A percentile compares a stretch with the other conserved stretches of the same genome.
Evolutionary conservation across 257 asterid genomes (phyloP).

Genomic region (Forsythia suspensa): DNA sequence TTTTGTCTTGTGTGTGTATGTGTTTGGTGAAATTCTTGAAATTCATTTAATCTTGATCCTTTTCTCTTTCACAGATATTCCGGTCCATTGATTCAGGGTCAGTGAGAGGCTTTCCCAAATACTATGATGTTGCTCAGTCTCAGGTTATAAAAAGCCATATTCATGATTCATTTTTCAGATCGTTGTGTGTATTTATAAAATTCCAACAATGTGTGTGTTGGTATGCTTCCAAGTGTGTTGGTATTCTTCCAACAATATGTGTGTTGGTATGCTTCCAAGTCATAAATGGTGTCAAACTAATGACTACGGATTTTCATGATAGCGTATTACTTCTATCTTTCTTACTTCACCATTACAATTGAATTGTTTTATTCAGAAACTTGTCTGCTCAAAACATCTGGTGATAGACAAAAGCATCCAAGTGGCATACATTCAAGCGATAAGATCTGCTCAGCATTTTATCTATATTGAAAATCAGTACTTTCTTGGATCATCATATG

Average conservation of each 20-base stretch:
- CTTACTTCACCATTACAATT: background rate
- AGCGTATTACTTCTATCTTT: background rate
- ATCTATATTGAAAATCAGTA: conserved; percentile 89
- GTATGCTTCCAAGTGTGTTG: background rate
- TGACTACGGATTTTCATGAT: background rate
- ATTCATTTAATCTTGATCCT: conserved; percentile 8
- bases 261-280: conserved; percentile 12
- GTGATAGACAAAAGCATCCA: conserved; percentile 86
- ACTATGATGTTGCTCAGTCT: conserved; percentile 47
- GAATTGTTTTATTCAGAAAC: conserved; percentile 51
- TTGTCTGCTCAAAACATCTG: conserved; percentile 62
- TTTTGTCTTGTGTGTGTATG: conserved; percentile 18
- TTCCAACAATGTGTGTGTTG: conserved; percentile 6
- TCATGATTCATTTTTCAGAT: background rate
- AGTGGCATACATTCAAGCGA: conserved; percentile 83
- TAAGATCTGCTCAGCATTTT: conserved; percentile 90
- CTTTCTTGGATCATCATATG: conserved; percentile 91
- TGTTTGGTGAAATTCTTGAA: conserved; percentile 25
- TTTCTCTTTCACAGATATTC: conserved; percentile 58
- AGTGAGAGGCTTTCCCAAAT: conserved; percentile 74
- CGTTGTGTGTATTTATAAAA: background rate
- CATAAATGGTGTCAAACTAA: background rate
- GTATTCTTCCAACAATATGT: background rate
- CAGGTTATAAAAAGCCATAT: conserved; percentile 48
- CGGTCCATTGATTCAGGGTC: conserved; percentile 97